These are phyloP conservation scores for Schwanniomyces yamadae DNA, from an alignment of 805 yeast genomes.

Conservation along the genomic window DNA sequence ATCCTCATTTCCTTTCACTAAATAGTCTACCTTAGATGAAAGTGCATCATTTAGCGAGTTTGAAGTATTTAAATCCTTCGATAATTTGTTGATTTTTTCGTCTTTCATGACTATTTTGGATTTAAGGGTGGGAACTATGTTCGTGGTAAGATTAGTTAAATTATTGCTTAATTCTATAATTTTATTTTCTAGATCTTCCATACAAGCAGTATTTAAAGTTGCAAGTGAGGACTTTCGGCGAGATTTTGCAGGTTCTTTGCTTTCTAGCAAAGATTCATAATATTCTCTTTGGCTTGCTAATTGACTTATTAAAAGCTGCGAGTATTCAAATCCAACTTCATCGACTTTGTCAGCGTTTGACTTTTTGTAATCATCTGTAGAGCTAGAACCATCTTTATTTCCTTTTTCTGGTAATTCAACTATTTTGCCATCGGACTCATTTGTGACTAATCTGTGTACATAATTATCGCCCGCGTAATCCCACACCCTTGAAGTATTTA, in stretches of 20 bases:
- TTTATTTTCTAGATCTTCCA: slow-evolving; percentile 25
- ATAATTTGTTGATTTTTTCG: slow-evolving; percentile 24
- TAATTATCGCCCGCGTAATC: slow-evolving; percentile 90
- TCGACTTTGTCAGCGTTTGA: slow-evolving; percentile 41
- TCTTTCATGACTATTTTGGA: slow-evolving; percentile 29
- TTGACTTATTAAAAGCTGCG: slow-evolving; percentile 74
- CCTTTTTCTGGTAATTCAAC: slow-evolving; percentile 63
- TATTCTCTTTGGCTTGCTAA: slow-evolving; percentile 83
- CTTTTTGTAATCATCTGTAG: slow-evolving; percentile 5
- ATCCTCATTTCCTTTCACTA: slow-evolving; percentile 23
- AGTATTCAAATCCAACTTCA: slow-evolving; percentile 72
- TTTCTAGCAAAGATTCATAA: slow-evolving; percentile 53
- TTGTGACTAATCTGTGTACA: slow-evolving; percentile 82
- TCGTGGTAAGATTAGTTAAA: slow-evolving; percentile 22
- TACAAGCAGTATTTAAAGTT: slow-evolving; percentile 3
- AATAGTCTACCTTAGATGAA: slow-evolving; percentile 36
- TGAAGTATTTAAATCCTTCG: slow-evolving; percentile 31
- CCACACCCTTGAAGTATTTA: slow-evolving; percentile 85
- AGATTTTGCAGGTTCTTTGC: slow-evolving; percentile 17
- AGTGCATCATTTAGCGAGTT: slow-evolving; percentile 38
- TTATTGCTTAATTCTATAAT: slow-evolving; percentile 26
- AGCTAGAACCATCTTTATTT: slow-evolving; percentile 1
- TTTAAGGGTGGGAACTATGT: slow-evolving; percentile 33
- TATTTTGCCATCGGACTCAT: slow-evolving; percentile 84
- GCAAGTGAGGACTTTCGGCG: slow-evolving; percentile 18